Base-by-base conservation (phyloP, 2,329 filamentous ascomycete genomes). In the Aureobasidium musti region DNA sequence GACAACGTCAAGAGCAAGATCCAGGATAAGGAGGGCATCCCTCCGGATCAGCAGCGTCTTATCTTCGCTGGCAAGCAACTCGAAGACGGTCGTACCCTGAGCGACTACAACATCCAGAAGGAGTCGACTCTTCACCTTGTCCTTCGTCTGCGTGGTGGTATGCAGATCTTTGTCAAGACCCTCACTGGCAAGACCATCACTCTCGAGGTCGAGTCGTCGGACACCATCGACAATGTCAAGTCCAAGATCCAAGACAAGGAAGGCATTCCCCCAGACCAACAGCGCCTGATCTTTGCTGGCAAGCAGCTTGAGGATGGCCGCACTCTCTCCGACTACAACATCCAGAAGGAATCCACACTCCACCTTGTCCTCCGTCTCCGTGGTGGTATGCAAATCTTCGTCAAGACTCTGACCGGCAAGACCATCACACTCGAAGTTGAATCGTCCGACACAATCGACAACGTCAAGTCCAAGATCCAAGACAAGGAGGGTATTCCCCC, bases 391-490 rank as follows among this genome's bases (percentile, higher is more conserved):
- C 71, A 72, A 63, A 72, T 72, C 88, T 97, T 97, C 89, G 93
- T 97, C 86, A 97, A 97, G 90, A 97, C 93, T 87, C 91, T 96
- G 80, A 97, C 93, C 86, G 93, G 93, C 84, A 97, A 97, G 91
- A 97, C 93, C 82, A 97, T 97, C 87, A 97, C 93, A 83, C 89
- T 97, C 78, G 92, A 97, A 89, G 92, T 97, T 81, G 92, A 97
- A 89, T 96, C 92, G 78, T 92, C 89, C 80, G 93, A 97, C 84
- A 97, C 93, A 77, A 97, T 97, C 85, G 93, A 97, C 89, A 97
- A 97, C 87, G 93, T 97, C 83, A 97, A 97, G 89, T 89, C 89
- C 83, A 97, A 97, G 90, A 97, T 97, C 82, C 92, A 97, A 85
- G 92, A 96, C 84, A 96, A 97, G 90, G 93, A 97, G 86, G 93